phyloP scores from a whole-genome alignment of 495 filamentous ascomycete species.

The Ascobolus immersus region DNA sequence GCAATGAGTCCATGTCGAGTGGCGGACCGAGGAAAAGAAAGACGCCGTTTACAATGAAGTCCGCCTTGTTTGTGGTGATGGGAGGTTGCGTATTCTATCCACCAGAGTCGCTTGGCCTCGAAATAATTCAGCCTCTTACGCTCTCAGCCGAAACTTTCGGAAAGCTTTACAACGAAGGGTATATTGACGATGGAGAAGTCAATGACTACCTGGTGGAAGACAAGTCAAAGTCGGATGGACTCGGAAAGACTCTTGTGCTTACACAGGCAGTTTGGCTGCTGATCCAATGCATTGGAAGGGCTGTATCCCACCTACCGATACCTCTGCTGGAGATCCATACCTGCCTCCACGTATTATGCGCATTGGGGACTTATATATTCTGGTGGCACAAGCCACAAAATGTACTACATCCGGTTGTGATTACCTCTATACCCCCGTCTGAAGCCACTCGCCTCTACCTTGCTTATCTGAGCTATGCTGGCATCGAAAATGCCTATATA shows the following conservation, averaged over 20 bases:
- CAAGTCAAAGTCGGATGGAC: conserved; percentile 1
- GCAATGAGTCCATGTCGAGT: no score
- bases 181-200: not conserved
- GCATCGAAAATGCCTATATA: no score
- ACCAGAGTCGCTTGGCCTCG: no score
- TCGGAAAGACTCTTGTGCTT: conserved; percentile 4
- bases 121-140: no score
- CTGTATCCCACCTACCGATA: conserved; percentile 1
- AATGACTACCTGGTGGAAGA: not conserved
- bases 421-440: no score
- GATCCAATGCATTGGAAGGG: conserved; percentile 3
- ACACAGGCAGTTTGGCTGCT: conserved; percentile 3
- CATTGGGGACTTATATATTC: conserved; percentile 4
- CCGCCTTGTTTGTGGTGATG: no score
- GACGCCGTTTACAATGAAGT: no score
- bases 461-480: no score
- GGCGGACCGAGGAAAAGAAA: no score
- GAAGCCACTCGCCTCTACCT: no score
- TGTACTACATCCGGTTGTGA: no score
- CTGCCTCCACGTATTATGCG: conserved; percentile 5
- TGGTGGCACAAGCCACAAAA: conserved; percentile 6
- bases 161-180: not conserved
- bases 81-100: no score
- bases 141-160: not conserved
- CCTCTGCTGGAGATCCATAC: conserved; percentile 5